Evolutionary conservation across 108 stramenopile species (phyloP), one percentile per base, ranked within the genome.

Genomic region (Mayamaea pseudoterrestris): DNA sequence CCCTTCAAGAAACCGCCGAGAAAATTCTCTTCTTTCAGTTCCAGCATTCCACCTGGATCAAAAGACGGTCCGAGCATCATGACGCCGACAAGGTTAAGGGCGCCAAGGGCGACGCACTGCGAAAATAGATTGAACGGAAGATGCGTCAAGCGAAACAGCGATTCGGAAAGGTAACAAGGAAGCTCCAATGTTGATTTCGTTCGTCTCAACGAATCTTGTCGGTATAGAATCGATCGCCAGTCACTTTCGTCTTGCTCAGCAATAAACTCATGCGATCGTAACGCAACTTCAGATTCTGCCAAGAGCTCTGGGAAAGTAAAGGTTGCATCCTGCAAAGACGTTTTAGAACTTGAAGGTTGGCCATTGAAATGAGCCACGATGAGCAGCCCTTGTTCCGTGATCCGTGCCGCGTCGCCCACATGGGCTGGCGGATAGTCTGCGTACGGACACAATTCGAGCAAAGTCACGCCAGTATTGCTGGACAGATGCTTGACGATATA

Each of bases 331-430:
- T 37, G 30, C 3, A 30, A 17, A 14, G 8, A 39, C 47, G 68
- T 40, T 55, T 41, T 30, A 50, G 59, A 14, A 7, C n/a, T 13
- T 30, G 48, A 34, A 12, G 85, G 85, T 16, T 67, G 59, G 35
- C 87, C 87, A 55, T 89, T 81, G 56, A 89, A 89, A 51, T 89
- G 71, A 14, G 82, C 39, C 3, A 83, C 67, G 3, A 89, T 68
- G 11, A 47, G 44, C 47, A 89, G 53, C 0, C 58, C 64, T 32
- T 75, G 69, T 16, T 73, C 27, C 23, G 69, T 37, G 0, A 78
- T 46, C 14, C 64, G 49, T 2, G 57, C 31, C 16, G 57, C 47
- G 2, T 78, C 64, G 14, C 45, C 26, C 7, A 18, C 4, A 39
- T 45, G 45, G 7, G 58, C 22, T 20, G 86, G 81, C 22, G 88